Percentiles rank a stretch among this genome's conserved stretches.
phyloP scores from a whole-genome alignment of 805 yeast genomes.

The Vanderwaltozyma tropicalis region DNA sequence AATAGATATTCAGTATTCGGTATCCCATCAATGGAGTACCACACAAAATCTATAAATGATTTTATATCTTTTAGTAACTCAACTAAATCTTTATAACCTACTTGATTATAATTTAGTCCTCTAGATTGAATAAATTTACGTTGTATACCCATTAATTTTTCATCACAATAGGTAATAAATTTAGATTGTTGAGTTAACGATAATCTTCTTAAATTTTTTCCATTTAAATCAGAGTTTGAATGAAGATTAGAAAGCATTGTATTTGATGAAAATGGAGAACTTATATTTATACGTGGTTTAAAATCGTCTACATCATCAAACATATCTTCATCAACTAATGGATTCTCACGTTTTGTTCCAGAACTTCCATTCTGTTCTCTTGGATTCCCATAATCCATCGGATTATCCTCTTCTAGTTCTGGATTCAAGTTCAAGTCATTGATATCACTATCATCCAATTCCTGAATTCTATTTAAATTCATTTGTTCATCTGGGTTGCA shows the following conservation, averaged over 20 bases:
- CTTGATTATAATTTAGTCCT: conserved; percentile 24
- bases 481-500: conserved; percentile 20
- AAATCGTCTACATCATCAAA: conserved; percentile 26
- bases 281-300: conserved; percentile 21
- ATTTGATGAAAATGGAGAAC: conserved; percentile 24
- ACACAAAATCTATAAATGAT: conserved; percentile 43
- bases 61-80: conserved; percentile 38
- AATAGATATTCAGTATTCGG: conserved; percentile 23
- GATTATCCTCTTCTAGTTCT: conserved; percentile 8
- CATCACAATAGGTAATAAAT: conserved; percentile 46
- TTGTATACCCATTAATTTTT: conserved; percentile 41
- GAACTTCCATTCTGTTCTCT: not conserved
- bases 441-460: conserved; percentile 21
- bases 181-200: conserved; percentile 45
- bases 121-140: conserved; percentile 41
- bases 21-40: conserved; percentile 44
- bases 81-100: conserved; percentile 22
- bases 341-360: conserved; percentile 1
- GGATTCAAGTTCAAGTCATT: conserved; percentile 21
- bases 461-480: conserved; percentile 16
- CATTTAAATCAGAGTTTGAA: not conserved
- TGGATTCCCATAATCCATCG: not conserved
- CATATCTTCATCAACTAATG: conserved; percentile 3
- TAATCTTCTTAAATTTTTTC: conserved; percentile 21
- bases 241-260: conserved; percentile 5